These are phyloP conservation scores for Biscogniauxia mediterranea DNA, from an alignment of 2,329 filamentous ascomycete species.

Conservation along the genomic window DNA sequence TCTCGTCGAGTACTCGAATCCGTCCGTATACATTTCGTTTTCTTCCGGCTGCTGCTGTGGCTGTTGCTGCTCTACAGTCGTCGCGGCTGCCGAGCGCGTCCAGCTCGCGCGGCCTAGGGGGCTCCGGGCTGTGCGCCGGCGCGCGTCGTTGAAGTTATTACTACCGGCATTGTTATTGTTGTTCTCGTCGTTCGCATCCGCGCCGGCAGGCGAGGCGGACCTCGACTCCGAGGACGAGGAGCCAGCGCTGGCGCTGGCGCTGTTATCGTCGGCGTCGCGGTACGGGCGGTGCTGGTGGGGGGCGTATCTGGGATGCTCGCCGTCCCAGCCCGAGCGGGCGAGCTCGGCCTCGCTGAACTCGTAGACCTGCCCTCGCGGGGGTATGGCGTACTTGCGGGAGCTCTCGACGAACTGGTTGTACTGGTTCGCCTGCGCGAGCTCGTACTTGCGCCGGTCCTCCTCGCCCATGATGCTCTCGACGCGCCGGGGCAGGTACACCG, in stretches of 20 bases:
- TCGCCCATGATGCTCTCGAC: constrained; percentile 77
- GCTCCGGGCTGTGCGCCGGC: constrained; percentile 32
- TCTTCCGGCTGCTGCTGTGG: constrained; percentile 32
- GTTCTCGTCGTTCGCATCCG: neutral
- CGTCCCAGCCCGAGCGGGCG: constrained; percentile 40
- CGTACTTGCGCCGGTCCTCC: constrained; percentile 73
- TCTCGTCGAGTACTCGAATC: constrained; percentile 9
- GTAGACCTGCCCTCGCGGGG: constrained; percentile 45
- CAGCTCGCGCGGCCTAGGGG: constrained; percentile 39
- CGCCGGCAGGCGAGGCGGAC: constrained; percentile 8
- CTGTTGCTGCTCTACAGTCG: constrained; percentile 24
- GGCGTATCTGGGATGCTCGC: constrained; percentile 25
- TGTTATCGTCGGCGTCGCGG: too few species aligned
- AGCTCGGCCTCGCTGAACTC: constrained; percentile 48
- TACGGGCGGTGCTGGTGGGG: constrained; percentile 14
- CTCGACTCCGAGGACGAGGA: constrained; percentile 8
- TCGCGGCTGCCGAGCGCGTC: constrained; percentile 24
- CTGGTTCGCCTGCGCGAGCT: constrained; percentile 62
- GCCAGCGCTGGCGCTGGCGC: too few species aligned
- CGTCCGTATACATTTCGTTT: constrained; percentile 25
- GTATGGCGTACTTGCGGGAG: constrained; percentile 34
- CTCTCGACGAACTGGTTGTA: constrained; percentile 35
- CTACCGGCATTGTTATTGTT: neutral
- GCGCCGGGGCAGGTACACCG: constrained; percentile 63
- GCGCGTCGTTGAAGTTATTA: neutral